Conservation (phyloP, 768 basidiomycete genomes). For the Collybia nuda region DNA sequence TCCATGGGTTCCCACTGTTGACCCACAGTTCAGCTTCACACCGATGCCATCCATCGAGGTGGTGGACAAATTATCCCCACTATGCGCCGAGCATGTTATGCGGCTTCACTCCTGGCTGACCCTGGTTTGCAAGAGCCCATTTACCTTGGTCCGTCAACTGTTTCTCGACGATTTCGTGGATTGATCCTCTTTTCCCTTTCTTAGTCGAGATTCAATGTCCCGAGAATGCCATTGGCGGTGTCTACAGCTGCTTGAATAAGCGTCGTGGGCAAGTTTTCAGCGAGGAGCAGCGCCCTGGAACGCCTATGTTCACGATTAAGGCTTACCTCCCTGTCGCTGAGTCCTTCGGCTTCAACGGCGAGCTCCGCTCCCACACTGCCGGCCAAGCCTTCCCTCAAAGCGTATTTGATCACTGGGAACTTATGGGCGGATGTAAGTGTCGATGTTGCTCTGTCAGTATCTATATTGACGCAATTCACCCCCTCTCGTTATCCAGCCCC, state of each 20-base stretch:
- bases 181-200: constrained; percentile 11
- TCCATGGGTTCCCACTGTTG: background rate
- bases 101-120: constrained; percentile 88
- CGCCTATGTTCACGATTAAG: constrained; percentile 99
- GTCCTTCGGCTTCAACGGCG: constrained; percentile 98
- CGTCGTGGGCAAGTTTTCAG: constrained; percentile 98
- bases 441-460: background rate
- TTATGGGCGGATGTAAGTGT: constrained; percentile 77
- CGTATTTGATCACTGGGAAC: constrained; percentile 92
- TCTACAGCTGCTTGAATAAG: constrained; percentile 92
- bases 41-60: constrained; percentile 99
- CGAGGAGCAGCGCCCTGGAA: constrained; percentile 95
- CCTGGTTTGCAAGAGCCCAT: constrained; percentile 95
- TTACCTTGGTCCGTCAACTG: constrained; percentile 68
- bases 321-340: constrained; percentile 90
- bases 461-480: constrained; percentile 6
- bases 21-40: constrained; percentile 65
- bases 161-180: background rate
- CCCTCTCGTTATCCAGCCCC: constrained; percentile 45
- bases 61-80: constrained; percentile 99
- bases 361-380: constrained; percentile 86
- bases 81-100: constrained; percentile 94
- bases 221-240: constrained; percentile 92
- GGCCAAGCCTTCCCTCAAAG: constrained; percentile 98
- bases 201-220: constrained; percentile 97